Evolutionary conservation across 169 alveolate species (phyloP).

Genomic region (Eimeria maxima): DNA sequence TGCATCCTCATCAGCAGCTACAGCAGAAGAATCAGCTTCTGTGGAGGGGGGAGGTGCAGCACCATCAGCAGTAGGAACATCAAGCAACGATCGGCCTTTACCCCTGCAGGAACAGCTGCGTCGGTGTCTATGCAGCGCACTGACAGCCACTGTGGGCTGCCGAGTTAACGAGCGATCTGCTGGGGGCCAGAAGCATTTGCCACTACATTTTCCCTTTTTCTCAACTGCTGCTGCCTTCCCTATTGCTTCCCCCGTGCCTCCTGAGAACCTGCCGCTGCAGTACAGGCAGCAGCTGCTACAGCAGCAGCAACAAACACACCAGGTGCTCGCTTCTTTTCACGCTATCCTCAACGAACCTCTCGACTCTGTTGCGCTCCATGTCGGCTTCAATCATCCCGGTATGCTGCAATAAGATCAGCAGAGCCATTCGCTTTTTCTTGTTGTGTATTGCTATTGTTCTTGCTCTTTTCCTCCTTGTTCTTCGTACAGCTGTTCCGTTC

Average conservation of each 20-base stretch:
- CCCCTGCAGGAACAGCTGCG: slow-evolving; percentile 63
- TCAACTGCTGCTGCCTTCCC: slow-evolving; percentile 7
- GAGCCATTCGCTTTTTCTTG: not conserved
- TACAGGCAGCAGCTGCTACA: slow-evolving; percentile 24
- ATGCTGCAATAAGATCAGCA: not conserved
- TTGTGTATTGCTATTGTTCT: not conserved
- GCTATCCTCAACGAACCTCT: slow-evolving; percentile 44
- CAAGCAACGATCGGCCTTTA: not conserved
- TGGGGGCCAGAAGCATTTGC: slow-evolving; percentile 8
- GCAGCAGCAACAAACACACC: slow-evolving; percentile 35
- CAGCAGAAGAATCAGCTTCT: not conserved
- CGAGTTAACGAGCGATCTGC: slow-evolving; percentile 29
- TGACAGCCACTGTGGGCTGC: slow-evolving; percentile 23
- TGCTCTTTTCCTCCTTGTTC: too few relatives aligned
- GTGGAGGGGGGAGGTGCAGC: not conserved
- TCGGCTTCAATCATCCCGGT: slow-evolving; percentile 58
- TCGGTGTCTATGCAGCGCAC: not conserved
- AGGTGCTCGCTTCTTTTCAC: slow-evolving; percentile 36
- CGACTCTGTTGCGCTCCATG: not conserved
- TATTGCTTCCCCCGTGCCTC: slow-evolving; percentile 37
- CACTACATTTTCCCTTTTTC: slow-evolving; percentile 33
- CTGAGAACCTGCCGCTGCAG: slow-evolving; percentile 29
- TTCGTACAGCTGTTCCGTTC: too few relatives aligned
- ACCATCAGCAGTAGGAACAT: not conserved
- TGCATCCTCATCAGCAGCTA: not conserved